Evolutionary conservation across 2,329 filamentous ascomycete species (phyloP), one percentile per base, ranked within the genome.

Genomic region (Metarhizium rileyi): DNA sequence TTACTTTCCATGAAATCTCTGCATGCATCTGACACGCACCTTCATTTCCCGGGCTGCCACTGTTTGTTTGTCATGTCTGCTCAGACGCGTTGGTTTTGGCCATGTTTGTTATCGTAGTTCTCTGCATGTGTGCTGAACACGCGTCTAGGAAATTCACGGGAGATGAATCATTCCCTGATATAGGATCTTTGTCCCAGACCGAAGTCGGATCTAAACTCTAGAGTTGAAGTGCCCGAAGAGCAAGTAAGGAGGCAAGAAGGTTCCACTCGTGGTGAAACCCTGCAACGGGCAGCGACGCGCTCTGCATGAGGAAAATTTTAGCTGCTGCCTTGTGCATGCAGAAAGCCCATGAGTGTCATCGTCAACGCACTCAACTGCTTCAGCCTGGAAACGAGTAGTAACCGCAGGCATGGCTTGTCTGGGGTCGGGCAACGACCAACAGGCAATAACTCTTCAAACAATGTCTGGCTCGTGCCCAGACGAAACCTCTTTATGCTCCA

Each of bases 111-210:
- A 3, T 36, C 7, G 8, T 27, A 26, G 16, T 27, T 6, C 6
- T 40, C 23, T 41, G 35, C 18, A 45, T 20, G 20, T 22, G 38
- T 50, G 48, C 56, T 64, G 46, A 63, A 53, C 40, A 43, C 36
- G 46, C 18, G 35, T 49, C 49, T 49, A 69, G 66, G 66, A 64
- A 53, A 35, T 81, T 82, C 56, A 71, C 73, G 1, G 77, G 77
- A 41, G 78, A 82, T 57, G 78, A 82, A 61, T 70, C 71, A 20
- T 81, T 81, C 52, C 64, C 65, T 26, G 66, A 61, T 8, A 65
- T 63, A 56, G 73, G 61, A 14, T 63, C 64, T 35, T 59, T 68
- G 58, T 63, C 63, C 26, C 64, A 61, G 44, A 53, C 47, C 38
- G 54, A 57, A 36, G 48, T 49, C 27, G 61, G 60, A n/a, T 47